Evolutionary conservation across 2,329 filamentous ascomycete genomes (phyloP), one percentile per base, ranked within the genome.

Genomic region (Fusarium sp.): DNA sequence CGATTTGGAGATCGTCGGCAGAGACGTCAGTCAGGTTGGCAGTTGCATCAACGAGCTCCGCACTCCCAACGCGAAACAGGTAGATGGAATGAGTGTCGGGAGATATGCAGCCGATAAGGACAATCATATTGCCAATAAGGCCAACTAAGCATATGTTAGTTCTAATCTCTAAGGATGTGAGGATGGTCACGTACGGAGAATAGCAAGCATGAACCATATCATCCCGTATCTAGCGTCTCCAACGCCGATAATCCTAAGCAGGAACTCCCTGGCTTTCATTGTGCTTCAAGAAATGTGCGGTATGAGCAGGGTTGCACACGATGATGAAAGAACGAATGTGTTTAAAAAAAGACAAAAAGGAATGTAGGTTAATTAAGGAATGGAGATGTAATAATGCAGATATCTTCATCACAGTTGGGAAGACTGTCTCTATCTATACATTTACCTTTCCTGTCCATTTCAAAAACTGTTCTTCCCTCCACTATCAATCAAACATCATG

Each of bases 151-250:
- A 1, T 4, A 1, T 28, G 4, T 45, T 7, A 52, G 28, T 9
- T 0, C 5, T 19, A 6, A 3, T 26, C 6, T 19, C 6, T 44
- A 3, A 17, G 10, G 2, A 9, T 44, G 4, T 23, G 2, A 38
- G 21, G 15, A 11, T 19, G 4, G 8, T 4, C 1, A 14, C 21
- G 7, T 21, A 53, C 39, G 17, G 3, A 53, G 7, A 4, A 53
- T 7, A 6, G 50, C 40, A 7, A 53, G n/a, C 40, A 53, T 36
- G 11, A 53, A 53, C 50, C 50, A 53, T 3, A 47, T 28, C 50
- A 53, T 36, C 2, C 50, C 28, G 3, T 34, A 5, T 14, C 5
- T 36, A 9, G 40, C 50, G 11, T 53, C 50, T 1, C 40, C 21
- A 5, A 53, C 10, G 1, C 49, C 49, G 10, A 53, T 53, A 3